Base-by-base conservation (phyloP, 2,329 filamentous ascomycete genomes). In the Ceratocystis ficicola region DNA sequence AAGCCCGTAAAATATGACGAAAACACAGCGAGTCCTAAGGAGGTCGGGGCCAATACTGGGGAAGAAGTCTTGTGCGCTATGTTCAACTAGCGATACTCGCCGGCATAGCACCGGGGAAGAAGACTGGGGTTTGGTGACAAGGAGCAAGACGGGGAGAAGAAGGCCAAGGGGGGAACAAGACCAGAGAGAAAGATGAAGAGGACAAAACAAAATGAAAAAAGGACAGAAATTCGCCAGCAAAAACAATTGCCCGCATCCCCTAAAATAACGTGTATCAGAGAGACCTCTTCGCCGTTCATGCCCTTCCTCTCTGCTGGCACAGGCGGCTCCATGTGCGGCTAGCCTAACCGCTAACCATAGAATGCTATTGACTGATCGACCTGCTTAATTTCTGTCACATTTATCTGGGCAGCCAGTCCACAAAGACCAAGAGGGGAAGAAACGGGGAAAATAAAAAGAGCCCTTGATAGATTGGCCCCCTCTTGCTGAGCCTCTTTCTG, bases 91-190 rank as follows among this genome's bases (percentile, higher is more conserved):
- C 30, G 52, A 28, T 22, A 57, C 52, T 57, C 52, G 52, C 52
- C 25, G 52, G 52, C 52, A 57, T 32, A 57, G 52, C 52, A 30
- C 52, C 25, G 52, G 52, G 52, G 22, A 57, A 57, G 52, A 30
- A 57, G 52, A 57, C 52, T 57, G 52, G 52, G 52, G 52, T 32
- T 10, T 7, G 25, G 3, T 15, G 6, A n/a, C 8, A 52, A 10
- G 48, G 3, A 52, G 48, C 17, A 20, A 52, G 48, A 25, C 3
- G 22, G 22, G 17, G 3, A 55, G 22, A 15, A 12, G 15, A 15
- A 5, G 22, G 12, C 8, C 3, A 22, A 0, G 50, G 6, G 22
- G 48, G 28, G 50, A 5, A 25, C 20, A 25, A 6, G 44, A 7
- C 15, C 5, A 17, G 44, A 20, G 0, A 20, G 44, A 6, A 17